Base-by-base conservation (phyloP, 768 basidiomycete species). In the Neoboletus brunneissimus region DNA sequence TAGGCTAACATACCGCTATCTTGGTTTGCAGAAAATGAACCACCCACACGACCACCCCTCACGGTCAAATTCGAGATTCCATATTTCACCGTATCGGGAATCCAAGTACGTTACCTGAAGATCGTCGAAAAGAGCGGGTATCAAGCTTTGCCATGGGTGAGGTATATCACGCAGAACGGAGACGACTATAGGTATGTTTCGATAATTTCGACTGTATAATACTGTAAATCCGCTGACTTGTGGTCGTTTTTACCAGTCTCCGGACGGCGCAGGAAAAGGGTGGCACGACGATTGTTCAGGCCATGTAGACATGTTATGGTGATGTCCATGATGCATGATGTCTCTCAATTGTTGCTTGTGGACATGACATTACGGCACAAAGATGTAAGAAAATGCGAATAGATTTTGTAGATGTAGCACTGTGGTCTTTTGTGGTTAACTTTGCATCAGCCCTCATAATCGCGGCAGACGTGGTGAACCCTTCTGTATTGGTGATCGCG, bases 71-170 rank as follows among this genome's bases (percentile, higher is more conserved):
- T 94, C 60, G 96, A 98, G 76, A 98, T 99, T 41, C 96, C 97
- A 0, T 98, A 98, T 75, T 98, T 98, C 71, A 98, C 96, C 0
- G 94, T 97, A 5, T 95, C 94, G 0, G 95, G 95, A 5, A 94
- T 98, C 55, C 96, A 98, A 73, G 97, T 99, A 15, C 85, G 97
- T 50, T 98, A 98, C 73, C 81, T 99, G 60, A 98, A 98, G 75
- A 94, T 99, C 51, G 94, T 98, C 0, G 97, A 99, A 75, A 98
- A 98, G 81, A 93, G 91, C 58, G 97, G 94, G 20, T 98, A 99
- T 72, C 93, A 96, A 72, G 92, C 94, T 5, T 73, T 96, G 43
- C 95, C 94, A 1, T 97, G 95, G 95, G 95, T 98, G 56, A 79
- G 94, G 56, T 97, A 94, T 69, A 91, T 95, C 56, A 92, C 91